Evolutionary conservation across 495 filamentous ascomycete genomes (phyloP).

Genomic region (Penicillium canescens): DNA sequence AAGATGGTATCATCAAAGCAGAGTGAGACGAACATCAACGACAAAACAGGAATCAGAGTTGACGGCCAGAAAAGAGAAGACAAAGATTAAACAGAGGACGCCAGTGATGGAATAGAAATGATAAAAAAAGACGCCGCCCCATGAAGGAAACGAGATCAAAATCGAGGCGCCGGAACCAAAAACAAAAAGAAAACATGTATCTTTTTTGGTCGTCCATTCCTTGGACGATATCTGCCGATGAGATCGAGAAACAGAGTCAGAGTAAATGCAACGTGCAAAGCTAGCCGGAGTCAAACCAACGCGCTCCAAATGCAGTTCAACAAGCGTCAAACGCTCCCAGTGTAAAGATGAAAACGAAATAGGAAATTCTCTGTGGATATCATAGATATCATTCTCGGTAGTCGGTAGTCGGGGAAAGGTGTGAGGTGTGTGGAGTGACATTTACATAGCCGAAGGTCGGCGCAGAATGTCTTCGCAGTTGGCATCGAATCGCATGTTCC

Average conservation of each 20-base stretch:
- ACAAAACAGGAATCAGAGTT: conserved; percentile 8
- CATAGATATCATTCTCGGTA: not conserved
- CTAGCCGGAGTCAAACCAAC: conserved; percentile 28
- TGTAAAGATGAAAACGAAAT: conserved; percentile 6
- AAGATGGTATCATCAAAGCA: conserved; percentile 48
- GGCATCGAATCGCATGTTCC: conserved; percentile 93
- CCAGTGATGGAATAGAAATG: conserved; percentile 20
- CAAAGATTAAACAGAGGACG: conserved; percentile 19
- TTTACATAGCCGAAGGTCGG: conserved; percentile 33
- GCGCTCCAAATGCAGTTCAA: conserved; percentile 33
- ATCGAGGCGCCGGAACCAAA: conserved; percentile 27
- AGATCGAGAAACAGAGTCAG: conserved; percentile 9
- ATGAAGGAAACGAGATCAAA: conserved; percentile 20
- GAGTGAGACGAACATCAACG: conserved; percentile 33
- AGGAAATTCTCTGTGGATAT: conserved; percentile 10
- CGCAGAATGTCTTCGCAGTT: conserved; percentile 92
- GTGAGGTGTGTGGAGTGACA: not conserved
- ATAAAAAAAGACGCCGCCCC: conserved; percentile 32
- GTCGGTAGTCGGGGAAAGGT: not conserved
- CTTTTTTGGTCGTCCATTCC: conserved; percentile 22
- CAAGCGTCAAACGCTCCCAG: conserved; percentile 23
- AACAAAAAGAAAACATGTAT: conserved; percentile 1
- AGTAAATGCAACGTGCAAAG: conserved; percentile 23
- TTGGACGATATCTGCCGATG: conserved; percentile 17
- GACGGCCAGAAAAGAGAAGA: conserved; percentile 19